A percentile compares a stretch with the other conserved stretches of the same genome.
Evolutionary conservation across 1,284 basidiomycete genomes (phyloP).

Genomic region (Abortiporus biennis): DNA sequence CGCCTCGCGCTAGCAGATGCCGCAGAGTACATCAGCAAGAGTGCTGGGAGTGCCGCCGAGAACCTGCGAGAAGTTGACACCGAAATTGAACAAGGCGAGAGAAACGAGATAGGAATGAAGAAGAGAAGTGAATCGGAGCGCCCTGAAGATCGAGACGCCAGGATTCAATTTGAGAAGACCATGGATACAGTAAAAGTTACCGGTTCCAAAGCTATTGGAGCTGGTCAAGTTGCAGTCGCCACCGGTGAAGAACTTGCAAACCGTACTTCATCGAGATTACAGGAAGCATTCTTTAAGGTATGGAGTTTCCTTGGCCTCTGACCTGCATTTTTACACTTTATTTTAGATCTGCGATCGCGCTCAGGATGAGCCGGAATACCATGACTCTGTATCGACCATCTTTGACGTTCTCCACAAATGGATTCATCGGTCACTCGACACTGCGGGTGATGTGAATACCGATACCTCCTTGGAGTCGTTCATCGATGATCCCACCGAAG

Average conservation of each 20-base stretch:
- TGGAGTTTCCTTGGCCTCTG: conserved; percentile 10
- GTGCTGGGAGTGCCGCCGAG: conserved; percentile 44
- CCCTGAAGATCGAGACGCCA: conserved; percentile 35
- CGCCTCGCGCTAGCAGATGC: conserved; percentile 59
- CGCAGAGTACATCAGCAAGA: conserved; percentile 46
- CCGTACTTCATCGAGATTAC: conserved; percentile 33
- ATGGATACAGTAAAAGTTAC: conserved; percentile 57
- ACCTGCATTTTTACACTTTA: not conserved
- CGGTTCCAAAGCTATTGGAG: conserved; percentile 51
- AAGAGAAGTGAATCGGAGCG: conserved; percentile 33
- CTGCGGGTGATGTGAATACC: conserved; percentile 36
- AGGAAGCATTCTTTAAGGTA: conserved; percentile 50
- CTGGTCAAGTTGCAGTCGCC: conserved; percentile 34
- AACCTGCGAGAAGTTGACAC: conserved; percentile 45
- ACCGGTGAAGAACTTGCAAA: conserved; percentile 38
- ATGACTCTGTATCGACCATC: conserved; percentile 45
- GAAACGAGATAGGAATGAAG: conserved; percentile 48
- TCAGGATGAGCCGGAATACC: conserved; percentile 51
- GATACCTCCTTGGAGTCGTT: conserved; percentile 43
- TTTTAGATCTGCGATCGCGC: conserved; percentile 55
- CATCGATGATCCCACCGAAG: conserved; percentile 50
- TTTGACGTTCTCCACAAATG: conserved; percentile 52
- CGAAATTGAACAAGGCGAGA: conserved; percentile 51
- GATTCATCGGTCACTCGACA: conserved; percentile 44
- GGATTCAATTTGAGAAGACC: conserved; percentile 51